Base-by-base conservation (phyloP, 441 rosid genomes). In the Francoa sonchifolia region DNA sequence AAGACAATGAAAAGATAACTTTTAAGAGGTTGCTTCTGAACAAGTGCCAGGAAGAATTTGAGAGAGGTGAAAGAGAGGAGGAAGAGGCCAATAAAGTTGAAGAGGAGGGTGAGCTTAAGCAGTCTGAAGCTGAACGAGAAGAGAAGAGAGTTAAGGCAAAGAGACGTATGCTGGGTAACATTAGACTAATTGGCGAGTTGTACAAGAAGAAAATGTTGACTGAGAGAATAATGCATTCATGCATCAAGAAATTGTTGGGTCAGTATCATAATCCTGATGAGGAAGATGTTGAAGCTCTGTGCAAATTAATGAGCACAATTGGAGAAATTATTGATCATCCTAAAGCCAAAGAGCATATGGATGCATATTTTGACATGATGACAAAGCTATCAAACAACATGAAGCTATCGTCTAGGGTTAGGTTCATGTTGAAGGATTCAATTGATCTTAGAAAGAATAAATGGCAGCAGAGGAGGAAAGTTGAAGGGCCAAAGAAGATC, bases 401-500 rank as follows among this genome's bases (percentile, higher is more conserved):
- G 75, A 74, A 72, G 51, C 55, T 80, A 19, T 76, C 96, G 18
- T 79, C 87, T 6, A 75, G 95, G 59, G 83, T 81, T 37, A 75
- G 97, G 72, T 84, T 92, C 58, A 75, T 92, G 97, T 61, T 92
- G 67, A 81, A 75, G 59, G 94, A 92, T 72, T 58, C 74, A 9
- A 84, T 87, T 47, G 95, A 81, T 61, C 57, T 81, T 54, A 77
- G 99, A 62, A 84, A 55, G 72, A 84, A 82, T 59, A 92, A 77
- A 51, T 84, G 99, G 97, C 95, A 83, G 62, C 93, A 92, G 53
- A 75, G 99, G 66, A 74, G 94, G 67, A 92, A 92, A 68, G 93
- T 84, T 20, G 99, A 87, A 62, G 99, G 97, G 26, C 97, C 99
- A 3, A 92, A 92, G 59, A 87, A 92, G 77, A 84, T 92, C 11